Evolutionary conservation across 306 rosid species (phyloP).

Genomic region (Cicer judaicum): DNA sequence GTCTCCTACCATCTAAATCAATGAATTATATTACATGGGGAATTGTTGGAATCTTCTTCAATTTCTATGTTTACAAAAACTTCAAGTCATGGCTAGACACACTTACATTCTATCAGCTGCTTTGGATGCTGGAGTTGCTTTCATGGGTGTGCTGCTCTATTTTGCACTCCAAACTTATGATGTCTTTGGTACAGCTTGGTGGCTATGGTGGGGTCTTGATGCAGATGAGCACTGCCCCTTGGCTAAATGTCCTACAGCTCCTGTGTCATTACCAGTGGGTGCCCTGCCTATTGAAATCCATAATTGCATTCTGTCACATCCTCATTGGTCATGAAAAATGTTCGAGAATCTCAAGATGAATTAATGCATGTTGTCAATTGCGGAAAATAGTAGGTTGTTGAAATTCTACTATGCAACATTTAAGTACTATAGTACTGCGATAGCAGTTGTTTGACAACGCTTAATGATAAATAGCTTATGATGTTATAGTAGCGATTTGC

Average conservation of each 20-base stretch:
- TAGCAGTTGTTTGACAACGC: too few species aligned
- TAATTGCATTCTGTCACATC: not conserved
- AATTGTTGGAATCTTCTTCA: slow-evolving; percentile 69
- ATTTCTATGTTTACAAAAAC: slow-evolving; percentile 51
- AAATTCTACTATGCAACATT: too few species aligned
- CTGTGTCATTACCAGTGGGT: slow-evolving; percentile 52
- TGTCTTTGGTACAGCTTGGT: slow-evolving; percentile 60
- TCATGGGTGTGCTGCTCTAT: slow-evolving; percentile 55
- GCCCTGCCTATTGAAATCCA: slow-evolving; percentile 52
- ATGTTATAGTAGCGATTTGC: too few species aligned
- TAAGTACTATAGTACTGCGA: too few species aligned
- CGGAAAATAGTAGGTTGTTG: not conserved
- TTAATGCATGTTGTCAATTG: not conserved
- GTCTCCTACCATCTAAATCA: too few species aligned
- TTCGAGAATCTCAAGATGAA: not conserved
- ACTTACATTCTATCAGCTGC: slow-evolving; percentile 76
- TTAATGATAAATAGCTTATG: too few species aligned
- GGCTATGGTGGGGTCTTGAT: slow-evolving; percentile 69
- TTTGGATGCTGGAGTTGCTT: slow-evolving; percentile 76
- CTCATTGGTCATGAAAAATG: not conserved
- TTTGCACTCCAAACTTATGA: slow-evolving; percentile 59
- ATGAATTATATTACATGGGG: too few species aligned
- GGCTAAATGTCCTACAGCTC: slow-evolving; percentile 75
- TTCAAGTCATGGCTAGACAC: slow-evolving; percentile 62
- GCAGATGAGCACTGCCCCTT: slow-evolving; percentile 60